Evolutionary conservation across 148 eudicot species (phyloP), one percentile per base, ranked within the genome.

Genomic region (Rhododendron vialii): DNA sequence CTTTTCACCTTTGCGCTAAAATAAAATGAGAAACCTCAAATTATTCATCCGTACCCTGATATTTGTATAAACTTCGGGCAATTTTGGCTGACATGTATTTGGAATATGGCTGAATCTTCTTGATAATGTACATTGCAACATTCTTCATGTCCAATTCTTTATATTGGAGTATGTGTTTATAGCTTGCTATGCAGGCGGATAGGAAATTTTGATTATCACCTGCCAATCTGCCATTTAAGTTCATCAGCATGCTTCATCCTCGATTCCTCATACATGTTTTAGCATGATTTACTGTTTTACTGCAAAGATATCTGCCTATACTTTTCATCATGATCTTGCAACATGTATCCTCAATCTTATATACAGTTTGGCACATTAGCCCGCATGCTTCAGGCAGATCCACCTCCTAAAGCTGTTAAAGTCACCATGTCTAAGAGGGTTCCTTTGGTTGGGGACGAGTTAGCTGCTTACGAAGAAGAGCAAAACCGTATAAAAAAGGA

Each of bases 341-440:
- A 79, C 36, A 18, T 36, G 13, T 38, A 45, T 79, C 36, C 81
- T 51, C 87, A 4, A 63, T 7, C 81, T 78, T 77, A 45, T 87
- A 13, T 92, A 89, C 89, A 96, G 99, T 96, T 92, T 87, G 98
- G 86, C 83, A 93, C 99, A 48, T 87, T 95, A 83, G 98, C 99
- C 80, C 93, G 98, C 71, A 95, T 93, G 98, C 98, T 97, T 90
- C 99, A 97, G 88, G 94, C 98, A 28, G 98, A 95, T 86, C 99
- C 99, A 82, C 99, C 99, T 90, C 99, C 99, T 83, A 95, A 94
- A 93, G 98, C 98, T 92, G 99, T 97, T 41, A 97, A 97, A 93
- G 93, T 95, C 83, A 95, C 93, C 74, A 88, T 93, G 91, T 94
- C 99, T 35, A 91, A 92, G 87, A 94, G 99, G 84, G 92, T 97